phyloP scores from a whole-genome alignment of 139 green algal species.

The Penium margaritaceum region DNA sequence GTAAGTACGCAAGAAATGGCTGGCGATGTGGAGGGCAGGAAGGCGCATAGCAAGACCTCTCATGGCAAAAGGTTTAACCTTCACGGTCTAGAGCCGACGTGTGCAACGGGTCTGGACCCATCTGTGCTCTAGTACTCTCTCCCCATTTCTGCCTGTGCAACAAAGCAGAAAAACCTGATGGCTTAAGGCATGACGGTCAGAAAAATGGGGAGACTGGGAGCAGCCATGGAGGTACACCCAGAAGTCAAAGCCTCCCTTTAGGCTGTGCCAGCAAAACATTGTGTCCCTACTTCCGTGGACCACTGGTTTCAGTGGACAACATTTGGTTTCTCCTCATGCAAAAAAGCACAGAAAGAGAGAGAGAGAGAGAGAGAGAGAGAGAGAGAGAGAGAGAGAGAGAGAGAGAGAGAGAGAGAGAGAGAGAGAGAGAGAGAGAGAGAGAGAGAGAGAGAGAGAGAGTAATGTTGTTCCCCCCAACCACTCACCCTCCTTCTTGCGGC shows the following conservation, averaged over 20 bases:
- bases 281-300: no score
- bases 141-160: no score
- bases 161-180: no score
- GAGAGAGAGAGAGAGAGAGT: background rate
- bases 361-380: background rate
- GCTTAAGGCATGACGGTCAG: no score
- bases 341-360: background rate
- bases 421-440: background rate
- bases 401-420: background rate
- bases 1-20: slow-evolving; percentile 3
- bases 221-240: background rate
- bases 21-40: background rate
- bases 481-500: slow-evolving; percentile 41
- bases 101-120: no score
- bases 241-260: no score
- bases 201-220: background rate
- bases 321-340: no score
- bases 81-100: no score
- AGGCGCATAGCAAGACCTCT: background rate
- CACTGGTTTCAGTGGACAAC: no score
- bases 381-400: background rate
- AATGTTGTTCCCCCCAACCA: background rate
- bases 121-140: no score
- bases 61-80: background rate
- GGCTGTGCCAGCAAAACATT: no score